Base-by-base conservation (phyloP, 148 eudicot genomes). In the Chenopodium quinoa region DNA sequence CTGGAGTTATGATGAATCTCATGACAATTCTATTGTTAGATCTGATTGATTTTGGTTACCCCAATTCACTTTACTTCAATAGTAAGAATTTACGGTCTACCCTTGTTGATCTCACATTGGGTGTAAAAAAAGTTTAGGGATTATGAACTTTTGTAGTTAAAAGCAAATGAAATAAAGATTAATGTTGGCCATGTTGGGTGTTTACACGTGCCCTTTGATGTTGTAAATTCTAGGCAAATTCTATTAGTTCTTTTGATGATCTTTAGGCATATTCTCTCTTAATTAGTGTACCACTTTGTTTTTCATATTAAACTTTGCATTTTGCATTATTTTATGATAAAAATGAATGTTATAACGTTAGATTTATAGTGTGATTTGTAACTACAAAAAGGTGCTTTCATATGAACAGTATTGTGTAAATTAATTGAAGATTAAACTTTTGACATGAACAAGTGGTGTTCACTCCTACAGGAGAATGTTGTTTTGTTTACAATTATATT, bases 1-100 rank as follows among this genome's bases (percentile, higher is more conserved):
- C 84, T 82, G 71, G 64, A 64, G n/a, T 65, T 79, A 20, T 62
- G 69, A 67, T 73, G 71, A 44, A 34, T 69, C 34, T 73, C 31
- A 50, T 32, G 1, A 31, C 54, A 14, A 78, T 19, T 54, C 29
- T 75, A 75, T 37, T 82, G 9, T 48, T 87, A 22, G 89, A 87
- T 82, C 85, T 87, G 77, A 81, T 76, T 64, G 6, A 20, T 48
- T 23, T 31, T 29, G 12, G 12, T 50, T 50, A 50, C 16, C 48
- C 19, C 44, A 46, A 34, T 69, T 50, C 7, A 23, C 37, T 81
- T 56, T 40, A 64, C 19, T 73, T 71, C 4, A 31, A 44, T 48
- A 34, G 25, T 48, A 32, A 40, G 69, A 54, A 17, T 44, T 73
- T 56, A 27, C 27, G 27, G 27, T 27, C 0, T 27, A 56, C 62